A percentile compares a stretch with the other conserved stretches of the same genome.
Conservation (phyloP, 495 filamentous ascomycete genomes). For the Trichoderma virens region DNA sequence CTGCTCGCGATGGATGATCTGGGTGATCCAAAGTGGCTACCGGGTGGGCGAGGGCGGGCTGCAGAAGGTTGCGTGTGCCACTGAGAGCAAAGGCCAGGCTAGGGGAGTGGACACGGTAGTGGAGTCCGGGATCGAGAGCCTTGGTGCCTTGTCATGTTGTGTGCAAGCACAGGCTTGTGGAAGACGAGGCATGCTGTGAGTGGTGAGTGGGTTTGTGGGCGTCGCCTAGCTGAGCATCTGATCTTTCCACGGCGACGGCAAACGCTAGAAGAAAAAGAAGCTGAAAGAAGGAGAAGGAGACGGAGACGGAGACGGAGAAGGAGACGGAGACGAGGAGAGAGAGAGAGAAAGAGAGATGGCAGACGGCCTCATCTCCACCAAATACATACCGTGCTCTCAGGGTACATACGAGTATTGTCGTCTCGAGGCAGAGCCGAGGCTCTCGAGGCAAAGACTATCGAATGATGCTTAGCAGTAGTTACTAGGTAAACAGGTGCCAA, state of each 20-base stretch:
- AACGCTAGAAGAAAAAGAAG: slow-evolving; percentile 2
- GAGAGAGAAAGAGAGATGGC: neutral
- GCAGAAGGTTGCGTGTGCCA: slow-evolving; percentile 2
- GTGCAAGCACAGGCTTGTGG: neutral
- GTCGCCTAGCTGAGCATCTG: neutral
- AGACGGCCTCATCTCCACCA: neutral
- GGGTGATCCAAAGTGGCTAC: neutral
- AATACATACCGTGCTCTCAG: no score
- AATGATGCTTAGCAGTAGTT: neutral
- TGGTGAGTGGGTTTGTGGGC: neutral
- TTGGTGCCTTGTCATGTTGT: neutral
- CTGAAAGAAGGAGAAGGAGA: neutral
- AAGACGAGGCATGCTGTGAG: neutral
- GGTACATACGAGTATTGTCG: no score
- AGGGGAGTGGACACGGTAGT: neutral
- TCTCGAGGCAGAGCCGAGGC: neutral
- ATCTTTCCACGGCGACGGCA: neutral
- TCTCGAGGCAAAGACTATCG: neutral
- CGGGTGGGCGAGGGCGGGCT: neutral
- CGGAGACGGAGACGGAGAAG: neutral
- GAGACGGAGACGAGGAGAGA: no score
- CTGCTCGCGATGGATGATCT: neutral
- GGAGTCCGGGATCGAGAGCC: slow-evolving; percentile 3
- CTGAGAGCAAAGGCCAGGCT: neutral
- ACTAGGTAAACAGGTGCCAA: neutral